Evolutionary conservation across 192 early-diverging fungal species (phyloP), one percentile per base, ranked within the genome.

Genomic region (Coemansia sp.): DNA sequence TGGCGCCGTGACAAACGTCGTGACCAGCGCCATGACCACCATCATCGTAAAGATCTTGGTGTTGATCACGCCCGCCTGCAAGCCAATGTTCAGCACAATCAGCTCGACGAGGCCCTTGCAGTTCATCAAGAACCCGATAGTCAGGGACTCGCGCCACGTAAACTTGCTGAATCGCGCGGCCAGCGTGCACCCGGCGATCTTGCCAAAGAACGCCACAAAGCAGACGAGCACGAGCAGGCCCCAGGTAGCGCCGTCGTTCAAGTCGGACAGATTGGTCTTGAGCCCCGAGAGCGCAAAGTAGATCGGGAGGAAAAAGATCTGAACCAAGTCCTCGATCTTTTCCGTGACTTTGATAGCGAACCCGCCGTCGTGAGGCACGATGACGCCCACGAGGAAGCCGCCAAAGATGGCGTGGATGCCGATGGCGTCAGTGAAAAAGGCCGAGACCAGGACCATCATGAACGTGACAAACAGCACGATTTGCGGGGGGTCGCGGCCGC

Each of bases 401-500:
- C 96, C 96, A 88, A 98, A 98, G 69, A 98, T 96, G 24, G 91
- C 82, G 76, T 98, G 93, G 38, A 98, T 88, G 35, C 96, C 96
- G 66, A 93, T 92, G 42, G 89, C 85, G 51, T 93, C 86, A 0
- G 95, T 96, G 46, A 97, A 88, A 76, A 88, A 94, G 2, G 91
- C 89, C 39, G 90, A 93, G 24, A 84, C 62, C 25, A 93, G 66
- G 2, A 93, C 89, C 20, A 94, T 45, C n/a, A 88, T 64, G 59
- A 96, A 87, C 1, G 89, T 90, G 45, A 92, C 78, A 25, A 92
- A 85, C 76, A 95, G 86, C 62, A 89, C 86, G 43, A 57, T 65
- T 46, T 82, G 79, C 58, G 69, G 56, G 4, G 79, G 79, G 11
- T 82, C 73, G 15, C 73, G 73, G 24, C 73, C 73, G 5, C 38